Evolutionary conservation across 129 eudicot species (phyloP), one percentile per base, ranked within the genome.

Genomic region (Flaveria trinervia): DNA sequence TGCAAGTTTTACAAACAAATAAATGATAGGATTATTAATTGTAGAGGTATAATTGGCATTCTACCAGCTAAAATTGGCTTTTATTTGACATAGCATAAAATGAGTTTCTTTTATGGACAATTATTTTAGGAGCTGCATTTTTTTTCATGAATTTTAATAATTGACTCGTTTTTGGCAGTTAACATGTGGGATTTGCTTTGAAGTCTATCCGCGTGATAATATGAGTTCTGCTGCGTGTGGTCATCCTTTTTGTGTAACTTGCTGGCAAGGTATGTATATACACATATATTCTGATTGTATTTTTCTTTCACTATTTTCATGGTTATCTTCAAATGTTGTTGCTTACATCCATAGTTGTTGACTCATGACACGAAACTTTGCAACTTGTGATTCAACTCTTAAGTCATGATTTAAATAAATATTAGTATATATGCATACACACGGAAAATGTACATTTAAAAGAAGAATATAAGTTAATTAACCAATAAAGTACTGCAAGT

Each of bases 141-240:
- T 68, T 82, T 59, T 68, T 78, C 61, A 50, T 23, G 57, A 49
- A 50, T 77, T 23, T 17, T 82, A 70, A 75, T 59, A 55, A 14
- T 49, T 55, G 39, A 75, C 65, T 44, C 9, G 17, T 66, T 66
- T 80, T 49, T 81, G 62, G 43, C 85, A 93, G 98, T 83, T 88
- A 77, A 85, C 90, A 75, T 93, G 98, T 82, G 98, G 98, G 59
- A 93, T 93, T 81, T 93, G 98, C 88, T 93, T 93, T 84, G 98
- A 93, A 67, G 68, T 41, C 43, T 85, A 85, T 84, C 85, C 88
- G n/a, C 56, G 83, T 46, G 87, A 83, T 78, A 77, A 57, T 75
- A 85, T 93, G 88, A 77, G 77, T 77, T 87, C 97, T 83, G 98
- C 96, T 79, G 96, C 92, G 64, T 93, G 98, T 84, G 97, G 97